Evolutionary conservation across 1,284 basidiomycete genomes (phyloP), one percentile per base, ranked within the genome.

Genomic region (Ceratobasidium sp.): DNA sequence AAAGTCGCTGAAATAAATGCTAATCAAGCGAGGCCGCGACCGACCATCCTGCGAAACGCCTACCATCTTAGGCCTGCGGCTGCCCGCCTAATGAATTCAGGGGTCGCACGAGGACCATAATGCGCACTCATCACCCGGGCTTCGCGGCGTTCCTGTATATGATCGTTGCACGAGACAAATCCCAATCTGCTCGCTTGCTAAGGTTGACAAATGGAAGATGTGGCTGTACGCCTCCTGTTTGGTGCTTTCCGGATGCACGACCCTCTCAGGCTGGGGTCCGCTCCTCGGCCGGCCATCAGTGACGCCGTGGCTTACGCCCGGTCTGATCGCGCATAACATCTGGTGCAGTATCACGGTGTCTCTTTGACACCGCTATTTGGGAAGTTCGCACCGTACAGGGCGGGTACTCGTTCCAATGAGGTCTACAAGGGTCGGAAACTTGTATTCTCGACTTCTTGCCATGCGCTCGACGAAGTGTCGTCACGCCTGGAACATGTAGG

Each of bases 101-200:
- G 63, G 63, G 48, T 39, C 8, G 46, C 63, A 43, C 22, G 29
- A 49, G 39, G 48, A 51, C n/a, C 27, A 19, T 48, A 31, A 62
- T 29, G 51, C 51, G 27, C 51, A 54, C 51, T 54, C 39, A 31
- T 43, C 39, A 39, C 11, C n/a, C 63, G 63, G 63, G 29, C 63
- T 51, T 65, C 63, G 48, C 63, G 63, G 63, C 63, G 63, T 65
- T 65, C 63, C 63, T 65, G 49, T 31, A 39, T 62, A 46, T 43
- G 59, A 43, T 62, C 39, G 41, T 62, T 51, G 63, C 41, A 27
- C 24, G 61, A 61, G 37, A 22, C 5, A 61, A 41, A 41, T 43
- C 39, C 39, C 37, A 61, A 27, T 24, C n/a, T 41, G 11, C 39
- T 61, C 37, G 58, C 58, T 53, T 53, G 34, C 63, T 37, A 65